These are phyloP conservation scores for Yarrowia hollandica DNA, from an alignment of 805 yeast species.

Conservation along the genomic window DNA sequence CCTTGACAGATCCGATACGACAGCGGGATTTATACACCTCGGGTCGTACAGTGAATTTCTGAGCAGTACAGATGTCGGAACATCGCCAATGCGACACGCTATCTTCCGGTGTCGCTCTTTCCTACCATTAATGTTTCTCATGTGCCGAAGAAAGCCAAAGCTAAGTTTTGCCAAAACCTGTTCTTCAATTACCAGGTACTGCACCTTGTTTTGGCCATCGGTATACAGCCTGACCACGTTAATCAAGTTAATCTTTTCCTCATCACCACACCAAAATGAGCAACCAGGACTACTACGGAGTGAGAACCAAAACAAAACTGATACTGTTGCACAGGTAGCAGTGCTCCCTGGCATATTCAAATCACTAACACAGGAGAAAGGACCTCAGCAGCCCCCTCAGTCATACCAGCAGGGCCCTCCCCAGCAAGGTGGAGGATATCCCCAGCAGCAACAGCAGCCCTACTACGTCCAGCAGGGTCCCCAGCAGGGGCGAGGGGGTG, in stretches of 20 bases:
- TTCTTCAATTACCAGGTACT: not conserved
- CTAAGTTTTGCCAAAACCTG: constrained; percentile 19
- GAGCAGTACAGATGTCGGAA: too few species aligned
- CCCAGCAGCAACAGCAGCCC: constrained; percentile 27
- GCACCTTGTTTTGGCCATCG: constrained; percentile 17
- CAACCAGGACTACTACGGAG: constrained; percentile 29
- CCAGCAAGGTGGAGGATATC: constrained; percentile 11
- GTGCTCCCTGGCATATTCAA: not conserved
- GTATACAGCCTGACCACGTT: constrained; percentile 5
- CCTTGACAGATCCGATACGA: not conserved
- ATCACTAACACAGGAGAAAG: constrained; percentile 18
- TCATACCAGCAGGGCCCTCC: constrained; percentile 29
- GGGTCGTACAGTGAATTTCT: too few species aligned
- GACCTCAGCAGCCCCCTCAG: constrained; percentile 28
- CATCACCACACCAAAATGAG: constrained; percentile 14
- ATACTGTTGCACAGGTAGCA: not conserved
- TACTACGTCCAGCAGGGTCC: constrained; percentile 25
- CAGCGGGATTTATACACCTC: too few species aligned
- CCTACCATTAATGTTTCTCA: not conserved
- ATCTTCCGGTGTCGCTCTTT: not conserved
- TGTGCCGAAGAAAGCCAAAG: constrained; percentile 26
- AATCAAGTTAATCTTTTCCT: constrained; percentile 11
- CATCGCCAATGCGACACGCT: constrained; percentile 9
- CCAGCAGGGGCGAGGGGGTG: constrained; percentile 8
- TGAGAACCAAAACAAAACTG: not conserved